Percentiles rank a stretch among this genome's conserved stretches.
phyloP scores from a whole-genome alignment of 192 early-diverging fungal genomes.

The Entomortierella lignicola region DNA sequence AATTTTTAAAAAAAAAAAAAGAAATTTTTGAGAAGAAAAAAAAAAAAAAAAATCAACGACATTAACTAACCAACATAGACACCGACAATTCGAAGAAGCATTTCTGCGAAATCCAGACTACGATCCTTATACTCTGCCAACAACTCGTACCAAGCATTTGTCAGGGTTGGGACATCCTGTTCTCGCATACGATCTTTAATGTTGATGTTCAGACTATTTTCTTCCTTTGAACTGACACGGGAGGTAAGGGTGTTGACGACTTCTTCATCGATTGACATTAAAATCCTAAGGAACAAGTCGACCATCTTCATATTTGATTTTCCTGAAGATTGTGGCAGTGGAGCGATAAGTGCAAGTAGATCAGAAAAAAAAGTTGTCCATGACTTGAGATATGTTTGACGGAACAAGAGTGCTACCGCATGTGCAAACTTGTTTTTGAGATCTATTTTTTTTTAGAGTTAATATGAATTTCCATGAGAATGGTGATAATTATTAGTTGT shows the following conservation, averaged over 20 bases:
- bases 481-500: too few species aligned
- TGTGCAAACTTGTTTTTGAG: conserved; percentile 88
- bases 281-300: conserved; percentile 84
- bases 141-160: conserved; percentile 81
- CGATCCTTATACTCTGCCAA: conserved; percentile 70
- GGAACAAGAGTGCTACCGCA: conserved; percentile 82
- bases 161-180: conserved; percentile 76
- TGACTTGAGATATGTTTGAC: conserved; percentile 82
- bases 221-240: conserved; percentile 67
- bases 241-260: conserved; percentile 80
- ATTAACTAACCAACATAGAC: conserved; percentile 75
- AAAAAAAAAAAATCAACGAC: not conserved
- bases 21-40: too few species aligned
- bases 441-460: conserved; percentile 33
- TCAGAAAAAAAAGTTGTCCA: conserved; percentile 94
- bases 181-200: conserved; percentile 95
- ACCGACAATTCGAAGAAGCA: conserved; percentile 79
- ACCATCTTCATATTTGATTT: conserved; percentile 65
- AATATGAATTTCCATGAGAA: not conserved
- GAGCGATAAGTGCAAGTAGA: conserved; percentile 73
- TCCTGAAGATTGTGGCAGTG: conserved; percentile 58
- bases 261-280: conserved; percentile 87
- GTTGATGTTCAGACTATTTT: conserved; percentile 77
- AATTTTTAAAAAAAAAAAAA: too few species aligned
- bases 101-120: conserved; percentile 71